Percentiles rank a stretch among this genome's conserved stretches.
These are phyloP conservation scores for Arachnopeziza araneosa DNA, from an alignment of 2,329 filamentous ascomycete species.

Conservation along the genomic window DNA sequence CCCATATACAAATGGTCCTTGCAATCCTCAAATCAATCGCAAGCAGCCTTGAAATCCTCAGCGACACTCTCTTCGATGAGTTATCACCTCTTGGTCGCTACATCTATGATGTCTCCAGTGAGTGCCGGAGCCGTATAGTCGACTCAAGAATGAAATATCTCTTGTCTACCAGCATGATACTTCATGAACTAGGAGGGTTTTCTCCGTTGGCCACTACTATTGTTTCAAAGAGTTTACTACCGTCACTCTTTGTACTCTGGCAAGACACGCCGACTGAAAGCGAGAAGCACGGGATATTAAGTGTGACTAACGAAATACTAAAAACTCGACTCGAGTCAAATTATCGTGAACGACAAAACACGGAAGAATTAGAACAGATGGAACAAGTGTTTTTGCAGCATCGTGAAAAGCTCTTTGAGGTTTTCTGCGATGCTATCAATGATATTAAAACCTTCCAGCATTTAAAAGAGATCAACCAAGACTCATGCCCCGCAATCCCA, in stretches of 20 bases:
- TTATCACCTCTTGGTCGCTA: conserved; percentile 4
- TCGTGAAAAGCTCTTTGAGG: conserved; percentile 17
- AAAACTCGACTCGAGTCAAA: conserved; percentile 16
- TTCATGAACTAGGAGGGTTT: conserved; percentile 17
- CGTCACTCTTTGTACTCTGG: conserved; percentile 17
- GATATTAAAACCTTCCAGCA: neutral
- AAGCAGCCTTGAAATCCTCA: neutral
- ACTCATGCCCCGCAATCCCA: conserved; percentile 10
- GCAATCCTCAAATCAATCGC: conserved; percentile 20
- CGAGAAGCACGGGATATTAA: conserved; percentile 22
- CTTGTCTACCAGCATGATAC: conserved; percentile 14
- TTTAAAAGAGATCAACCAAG: conserved; percentile 1
- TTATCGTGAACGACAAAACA: neutral
- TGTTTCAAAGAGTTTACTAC: conserved; percentile 18
- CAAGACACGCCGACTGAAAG: conserved; percentile 16
- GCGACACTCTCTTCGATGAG: neutral
- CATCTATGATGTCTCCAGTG: conserved; percentile 14
- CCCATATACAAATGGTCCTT: conserved; percentile 24
- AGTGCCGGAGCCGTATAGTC: conserved; percentile 28
- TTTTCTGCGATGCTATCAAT: conserved; percentile 8
- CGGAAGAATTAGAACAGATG: neutral
- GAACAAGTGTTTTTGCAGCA: conserved; percentile 2
- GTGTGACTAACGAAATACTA: conserved; percentile 26
- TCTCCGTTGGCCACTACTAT: conserved; percentile 19
- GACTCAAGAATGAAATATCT: conserved; percentile 37